phyloP scores from a whole-genome alignment of 257 asterid species.

The Cinchona pubescens region DNA sequence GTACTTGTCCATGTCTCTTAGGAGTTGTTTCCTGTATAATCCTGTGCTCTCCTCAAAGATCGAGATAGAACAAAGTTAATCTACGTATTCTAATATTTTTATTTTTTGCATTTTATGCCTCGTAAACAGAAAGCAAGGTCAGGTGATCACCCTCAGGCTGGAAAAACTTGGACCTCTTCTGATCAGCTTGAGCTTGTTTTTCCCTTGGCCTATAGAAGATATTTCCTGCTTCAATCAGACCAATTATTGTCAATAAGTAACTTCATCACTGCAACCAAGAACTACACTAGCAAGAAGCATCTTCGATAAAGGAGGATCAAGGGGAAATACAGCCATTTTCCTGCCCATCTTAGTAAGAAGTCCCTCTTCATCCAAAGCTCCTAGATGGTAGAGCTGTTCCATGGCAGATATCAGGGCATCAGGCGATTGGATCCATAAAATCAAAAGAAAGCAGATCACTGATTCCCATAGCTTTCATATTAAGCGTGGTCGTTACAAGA shows the following conservation, averaged over 20 bases:
- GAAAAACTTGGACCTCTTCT: conserved; percentile 80
- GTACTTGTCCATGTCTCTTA: conserved; percentile 91
- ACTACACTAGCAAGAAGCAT: conserved; percentile 94
- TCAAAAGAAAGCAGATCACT: conserved; percentile 84
- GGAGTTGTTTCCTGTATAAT: conserved; percentile 84
- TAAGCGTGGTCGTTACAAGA: conserved; percentile 78
- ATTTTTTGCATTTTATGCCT: conserved; percentile 97
- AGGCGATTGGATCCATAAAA: conserved; percentile 95
- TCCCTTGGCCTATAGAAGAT: conserved; percentile 92
- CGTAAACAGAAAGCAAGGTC: conserved; percentile 87
- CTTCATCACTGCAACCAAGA: conserved; percentile 91
- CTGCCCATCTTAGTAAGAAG: conserved; percentile 89
- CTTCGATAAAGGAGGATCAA: conserved; percentile 87
- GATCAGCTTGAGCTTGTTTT: conserved; percentile 96
- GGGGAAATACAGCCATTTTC: conserved; percentile 94
- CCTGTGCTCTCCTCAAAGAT: conserved; percentile 84
- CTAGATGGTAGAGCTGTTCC: conserved; percentile 90
- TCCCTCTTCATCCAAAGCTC: conserved; percentile 91
- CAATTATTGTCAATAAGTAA: conserved; percentile 80
- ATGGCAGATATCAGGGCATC: conserved; percentile 90
- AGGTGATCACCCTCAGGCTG: conserved; percentile 97
- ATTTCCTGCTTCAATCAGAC: conserved; percentile 89
- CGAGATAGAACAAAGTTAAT: conserved; percentile 85
- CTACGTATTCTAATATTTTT: conserved; percentile 76
- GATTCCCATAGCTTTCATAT: conserved; percentile 94